These are phyloP conservation scores for Gracilariopsis chorda DNA, from an alignment of 23 red algal species.

Conservation along the genomic window DNA sequence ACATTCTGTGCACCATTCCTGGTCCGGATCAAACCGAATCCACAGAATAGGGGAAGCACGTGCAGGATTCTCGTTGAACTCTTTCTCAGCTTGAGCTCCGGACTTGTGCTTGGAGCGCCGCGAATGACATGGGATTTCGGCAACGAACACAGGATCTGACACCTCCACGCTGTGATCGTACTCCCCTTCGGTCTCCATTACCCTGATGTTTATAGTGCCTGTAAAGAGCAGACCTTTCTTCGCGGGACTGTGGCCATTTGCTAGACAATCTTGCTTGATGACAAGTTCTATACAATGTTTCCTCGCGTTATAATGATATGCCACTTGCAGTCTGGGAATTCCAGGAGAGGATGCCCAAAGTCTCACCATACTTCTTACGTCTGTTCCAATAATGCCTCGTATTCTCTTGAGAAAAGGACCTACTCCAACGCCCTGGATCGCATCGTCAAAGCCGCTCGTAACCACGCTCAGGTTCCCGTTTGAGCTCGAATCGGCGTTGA, in stretches of 20 bases:
- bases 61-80: constrained; percentile 38
- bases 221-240: constrained; percentile 37
- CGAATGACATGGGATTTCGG: constrained; percentile 60
- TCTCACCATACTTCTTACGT: constrained; percentile 70
- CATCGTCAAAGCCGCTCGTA: constrained; percentile 67
- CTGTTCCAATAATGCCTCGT: constrained; percentile 45
- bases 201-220: constrained; percentile 63
- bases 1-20: constrained; percentile 74
- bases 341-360: constrained; percentile 62
- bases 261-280: constrained; percentile 67
- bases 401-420: constrained; percentile 66
- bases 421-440: constrained; percentile 58
- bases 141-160: constrained; percentile 42
- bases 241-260: neutral
- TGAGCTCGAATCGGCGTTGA: neutral
- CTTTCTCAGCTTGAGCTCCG: constrained; percentile 47
- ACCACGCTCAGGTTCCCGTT: neutral
- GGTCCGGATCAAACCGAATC: constrained; percentile 90
- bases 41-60: constrained; percentile 70
- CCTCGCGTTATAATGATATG: constrained; percentile 81
- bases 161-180: constrained; percentile 83
- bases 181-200: constrained; percentile 84
- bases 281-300: constrained; percentile 77
- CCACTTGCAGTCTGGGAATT: constrained; percentile 60
- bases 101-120: constrained; percentile 51